Evolutionary conservation across 2,329 filamentous ascomycete species (phyloP).

Genomic region (Penicillium decumbens): DNA sequence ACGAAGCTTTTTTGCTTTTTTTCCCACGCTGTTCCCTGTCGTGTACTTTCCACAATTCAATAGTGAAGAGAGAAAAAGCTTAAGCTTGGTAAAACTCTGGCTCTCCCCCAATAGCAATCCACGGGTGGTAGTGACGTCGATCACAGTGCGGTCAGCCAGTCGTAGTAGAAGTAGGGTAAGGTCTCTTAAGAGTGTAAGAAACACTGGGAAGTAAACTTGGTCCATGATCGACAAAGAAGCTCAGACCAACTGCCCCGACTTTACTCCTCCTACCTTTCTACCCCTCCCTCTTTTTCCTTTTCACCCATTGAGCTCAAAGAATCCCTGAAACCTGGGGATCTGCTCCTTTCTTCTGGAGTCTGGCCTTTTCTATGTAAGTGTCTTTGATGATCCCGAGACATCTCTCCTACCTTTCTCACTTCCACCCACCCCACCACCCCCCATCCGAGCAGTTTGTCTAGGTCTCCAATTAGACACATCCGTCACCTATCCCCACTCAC

Average conservation of each 20-base stretch:
- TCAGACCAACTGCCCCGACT: conserved; percentile 21
- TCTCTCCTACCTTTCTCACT: background rate
- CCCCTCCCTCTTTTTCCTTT: background rate
- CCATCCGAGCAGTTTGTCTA: background rate
- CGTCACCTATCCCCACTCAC: conserved; percentile 21
- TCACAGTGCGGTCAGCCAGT: conserved; percentile 2
- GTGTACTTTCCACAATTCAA: background rate
- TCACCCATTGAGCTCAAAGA: background rate
- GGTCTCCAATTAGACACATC: conserved; percentile 24
- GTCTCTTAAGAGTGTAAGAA: background rate
- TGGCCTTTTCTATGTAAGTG: conserved; percentile 1
- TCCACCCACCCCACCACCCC: background rate
- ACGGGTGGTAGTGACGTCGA: conserved; percentile 18
- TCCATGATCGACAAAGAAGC: conserved; percentile 20
- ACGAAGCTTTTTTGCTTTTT: conserved; percentile 21
- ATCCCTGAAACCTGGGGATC: conserved; percentile 4
- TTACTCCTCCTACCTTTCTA: conserved; percentile 12
- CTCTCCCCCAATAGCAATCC: background rate
- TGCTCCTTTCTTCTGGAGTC: conserved; percentile 1
- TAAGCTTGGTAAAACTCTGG: background rate
- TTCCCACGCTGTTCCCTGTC: background rate
- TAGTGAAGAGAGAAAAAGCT: background rate
- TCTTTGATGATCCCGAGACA: background rate
- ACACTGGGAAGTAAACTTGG: background rate
- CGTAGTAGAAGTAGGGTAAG: background rate